These are phyloP conservation scores for Mycena metata DNA, from an alignment of 768 basidiomycete genomes.

Conservation along the genomic window DNA sequence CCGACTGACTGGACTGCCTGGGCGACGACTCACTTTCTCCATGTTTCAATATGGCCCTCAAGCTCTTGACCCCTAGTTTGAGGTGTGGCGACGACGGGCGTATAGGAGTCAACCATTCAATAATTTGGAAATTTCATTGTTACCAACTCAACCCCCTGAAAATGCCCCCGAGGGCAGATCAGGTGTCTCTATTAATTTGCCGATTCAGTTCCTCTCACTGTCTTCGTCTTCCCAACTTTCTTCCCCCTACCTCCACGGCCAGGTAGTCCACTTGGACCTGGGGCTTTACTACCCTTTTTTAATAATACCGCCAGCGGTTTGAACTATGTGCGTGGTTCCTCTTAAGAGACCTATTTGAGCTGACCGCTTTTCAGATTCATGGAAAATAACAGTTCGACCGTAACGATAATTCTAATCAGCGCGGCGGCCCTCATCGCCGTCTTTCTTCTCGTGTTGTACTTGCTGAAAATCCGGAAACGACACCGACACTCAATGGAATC, in stretches of 20 bases:
- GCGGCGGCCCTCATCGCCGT: neutral
- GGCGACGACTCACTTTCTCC: too few species aligned
- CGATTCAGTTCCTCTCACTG: too few species aligned
- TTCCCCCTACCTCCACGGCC: neutral
- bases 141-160: constrained; percentile 1
- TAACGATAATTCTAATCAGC: neutral
- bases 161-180: neutral
- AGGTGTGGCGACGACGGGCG: too few species aligned
- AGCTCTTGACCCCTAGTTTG: too few species aligned
- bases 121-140: neutral
- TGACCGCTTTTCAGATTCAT: neutral
- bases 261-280: neutral
- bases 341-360: neutral
- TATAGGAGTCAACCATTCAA: too few species aligned
- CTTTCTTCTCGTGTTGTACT: neutral
- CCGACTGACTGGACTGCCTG: too few species aligned
- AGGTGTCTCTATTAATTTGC: constrained; percentile 1
- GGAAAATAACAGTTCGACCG: neutral
- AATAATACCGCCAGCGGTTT: constrained; percentile 21
- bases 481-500: constrained; percentile 5
- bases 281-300: neutral
- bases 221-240: neutral
- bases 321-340: constrained; percentile 2
- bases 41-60: too few species aligned
- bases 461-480: constrained; percentile 3